Conservation (phyloP, 1,284 basidiomycete genomes). For the Trichosporon asahii region DNA sequence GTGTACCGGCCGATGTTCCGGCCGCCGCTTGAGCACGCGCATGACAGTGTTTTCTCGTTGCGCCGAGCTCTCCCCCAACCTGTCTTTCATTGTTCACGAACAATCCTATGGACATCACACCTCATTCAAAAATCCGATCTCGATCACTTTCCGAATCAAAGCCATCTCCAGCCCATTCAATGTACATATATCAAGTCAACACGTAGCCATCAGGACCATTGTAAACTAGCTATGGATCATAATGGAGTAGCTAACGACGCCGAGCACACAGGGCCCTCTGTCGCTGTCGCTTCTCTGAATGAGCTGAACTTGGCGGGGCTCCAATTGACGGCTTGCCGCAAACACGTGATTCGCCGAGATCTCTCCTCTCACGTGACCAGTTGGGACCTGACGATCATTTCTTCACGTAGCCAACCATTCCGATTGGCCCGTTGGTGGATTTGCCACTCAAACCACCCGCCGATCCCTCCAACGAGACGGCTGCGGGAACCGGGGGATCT, state of each 20-base stretch:
- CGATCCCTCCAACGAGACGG: neutral
- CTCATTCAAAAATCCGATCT: neutral
- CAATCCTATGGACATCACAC: neutral
- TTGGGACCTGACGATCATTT: neutral
- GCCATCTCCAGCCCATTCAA: neutral
- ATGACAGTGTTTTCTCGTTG: too few species aligned
- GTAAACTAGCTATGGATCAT: constrained; percentile 5
- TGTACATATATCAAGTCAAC: neutral
- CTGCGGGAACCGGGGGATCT: neutral
- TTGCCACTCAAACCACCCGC: neutral
- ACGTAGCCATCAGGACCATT: neutral
- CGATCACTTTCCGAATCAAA: neutral
- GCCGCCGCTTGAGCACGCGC: neutral
- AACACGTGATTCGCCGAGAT: neutral
- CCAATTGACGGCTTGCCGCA: neutral
- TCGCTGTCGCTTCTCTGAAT: too few species aligned
- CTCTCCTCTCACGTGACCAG: neutral
- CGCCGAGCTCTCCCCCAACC: neutral
- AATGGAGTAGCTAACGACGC: neutral
- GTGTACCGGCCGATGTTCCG: too few species aligned
- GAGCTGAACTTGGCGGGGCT: too few species aligned
- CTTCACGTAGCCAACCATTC: neutral
- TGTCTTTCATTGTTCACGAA: neutral
- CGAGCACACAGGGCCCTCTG: too few species aligned
- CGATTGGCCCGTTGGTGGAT: neutral